Conservation (phyloP, 176 grass and related monocot species). For the Echinochloa phyllopogon region DNA sequence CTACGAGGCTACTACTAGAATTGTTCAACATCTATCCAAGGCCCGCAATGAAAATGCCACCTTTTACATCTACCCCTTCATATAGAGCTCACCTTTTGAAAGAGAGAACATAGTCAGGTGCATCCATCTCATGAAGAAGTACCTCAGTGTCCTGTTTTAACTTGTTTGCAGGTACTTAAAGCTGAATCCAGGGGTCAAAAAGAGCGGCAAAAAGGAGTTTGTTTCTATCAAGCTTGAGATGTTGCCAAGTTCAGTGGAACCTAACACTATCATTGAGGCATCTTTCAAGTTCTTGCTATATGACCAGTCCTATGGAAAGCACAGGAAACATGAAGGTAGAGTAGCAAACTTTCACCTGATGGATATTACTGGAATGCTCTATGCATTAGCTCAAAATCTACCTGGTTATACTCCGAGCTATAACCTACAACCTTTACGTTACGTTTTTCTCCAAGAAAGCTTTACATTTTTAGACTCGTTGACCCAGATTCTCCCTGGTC, state of each 20-base stretch:
- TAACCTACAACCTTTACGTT: background rate
- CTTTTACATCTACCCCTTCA: too few species aligned
- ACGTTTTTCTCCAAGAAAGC: background rate
- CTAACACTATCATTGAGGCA: background rate
- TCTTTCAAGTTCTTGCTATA: constrained; percentile 2
- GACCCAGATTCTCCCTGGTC: background rate
- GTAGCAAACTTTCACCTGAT: background rate
- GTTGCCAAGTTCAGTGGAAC: background rate
- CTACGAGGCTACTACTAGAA: background rate
- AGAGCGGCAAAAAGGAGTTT: background rate
- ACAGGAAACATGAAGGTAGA: background rate
- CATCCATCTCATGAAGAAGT: background rate
- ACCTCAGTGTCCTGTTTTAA: background rate
- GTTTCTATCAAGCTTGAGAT: constrained; percentile 32
- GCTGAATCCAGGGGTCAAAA: constrained; percentile 33
- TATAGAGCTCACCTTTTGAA: background rate
- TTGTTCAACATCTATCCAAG: background rate
- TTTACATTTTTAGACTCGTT: background rate
- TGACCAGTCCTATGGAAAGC: constrained; percentile 13
- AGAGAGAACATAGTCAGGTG: background rate
- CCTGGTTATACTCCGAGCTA: background rate
- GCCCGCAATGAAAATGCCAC: too few species aligned
- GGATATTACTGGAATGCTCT: background rate
- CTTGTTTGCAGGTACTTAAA: constrained; percentile 28
- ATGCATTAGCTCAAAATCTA: background rate